A percentile compares a stretch with the other conserved stretches of the same genome.
Evolutionary conservation across 495 filamentous ascomycete genomes (phyloP).

Genomic region (Venustampulla echinocandica): DNA sequence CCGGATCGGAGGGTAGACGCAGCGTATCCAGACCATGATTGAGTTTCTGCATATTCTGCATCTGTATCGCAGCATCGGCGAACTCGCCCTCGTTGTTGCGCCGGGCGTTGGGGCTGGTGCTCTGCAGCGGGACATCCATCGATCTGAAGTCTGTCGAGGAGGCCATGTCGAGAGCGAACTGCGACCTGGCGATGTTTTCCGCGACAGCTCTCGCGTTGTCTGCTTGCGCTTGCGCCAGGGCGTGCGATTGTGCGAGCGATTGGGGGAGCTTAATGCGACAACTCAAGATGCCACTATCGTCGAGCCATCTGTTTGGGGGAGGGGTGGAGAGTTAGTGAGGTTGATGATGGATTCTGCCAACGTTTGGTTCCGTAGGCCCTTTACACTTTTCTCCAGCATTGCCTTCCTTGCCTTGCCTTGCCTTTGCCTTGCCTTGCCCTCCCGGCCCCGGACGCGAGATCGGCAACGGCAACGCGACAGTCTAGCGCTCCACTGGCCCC

Average conservation of each 20-base stretch:
- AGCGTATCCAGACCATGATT: constrained; percentile 17
- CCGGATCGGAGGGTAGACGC: constrained; percentile 54
- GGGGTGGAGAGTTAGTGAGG: background rate
- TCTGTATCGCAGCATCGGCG: constrained; percentile 19
- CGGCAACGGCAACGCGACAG: background rate
- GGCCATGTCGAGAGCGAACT: constrained; percentile 4
- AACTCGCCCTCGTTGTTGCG: constrained; percentile 23
- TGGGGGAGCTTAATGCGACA: constrained; percentile 23
- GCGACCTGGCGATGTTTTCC: background rate
- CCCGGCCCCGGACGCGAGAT: constrained; percentile 1
- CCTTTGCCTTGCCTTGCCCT: no score
- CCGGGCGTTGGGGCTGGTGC: constrained; percentile 16
- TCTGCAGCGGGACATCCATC: constrained; percentile 15
- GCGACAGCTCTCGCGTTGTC: background rate
- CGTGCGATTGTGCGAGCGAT: background rate
- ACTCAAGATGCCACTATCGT: constrained; percentile 18
- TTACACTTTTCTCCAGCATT: no score
- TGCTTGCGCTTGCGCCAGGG: background rate
- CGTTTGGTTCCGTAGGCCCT: no score
- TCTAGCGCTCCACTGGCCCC: background rate
- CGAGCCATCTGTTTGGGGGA: constrained; percentile 16
- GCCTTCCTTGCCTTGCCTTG: no score
- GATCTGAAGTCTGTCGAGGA: constrained; percentile 1
- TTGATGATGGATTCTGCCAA: no score
- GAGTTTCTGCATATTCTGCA: constrained; percentile 20